Base-by-base conservation (phyloP, 2,329 filamentous ascomycete genomes). In the Aspergillus flavus region DNA sequence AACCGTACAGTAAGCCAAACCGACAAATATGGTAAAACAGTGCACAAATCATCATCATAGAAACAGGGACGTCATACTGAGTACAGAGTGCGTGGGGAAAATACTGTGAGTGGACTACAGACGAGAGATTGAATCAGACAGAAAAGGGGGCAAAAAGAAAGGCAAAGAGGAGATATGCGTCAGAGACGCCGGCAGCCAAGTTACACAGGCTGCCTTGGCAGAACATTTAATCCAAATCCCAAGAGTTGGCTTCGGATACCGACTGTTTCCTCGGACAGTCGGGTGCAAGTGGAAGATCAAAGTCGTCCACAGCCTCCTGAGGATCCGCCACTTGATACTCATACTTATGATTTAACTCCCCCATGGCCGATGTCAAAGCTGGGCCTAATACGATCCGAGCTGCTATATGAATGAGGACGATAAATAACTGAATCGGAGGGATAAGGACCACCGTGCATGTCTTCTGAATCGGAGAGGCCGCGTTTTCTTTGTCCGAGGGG, bases 361-460 rank as follows among this genome's bases (percentile, higher is more conserved):
- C 60, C 39, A 66, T 45, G 1, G 69, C 63, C 11, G 73, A 68
- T 36, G 66, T 71, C 36, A 69, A 30, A n/a, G 67, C 66, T 12
- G 75, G 73, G 14, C 70, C 74, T 46, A 76, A 69, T 6, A 89
- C 85, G 65, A 97, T 92, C 65, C 87, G 88, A 0, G 91, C 89
- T 0, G 93, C 92, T 61, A 97, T 92, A 61, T 88, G 88, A 5
- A 97, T 84, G 84, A 97, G 93, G 46, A 96, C 82, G 30, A 87
- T 84, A 41, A 96, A 86, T 2, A 96, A 84, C 70, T 94, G 88
- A 39, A 89, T 86, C 0, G 94, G 93, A n/a, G 93, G 93, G 0
- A 91, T 88, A 16, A 97, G 80, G 4, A 96, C 84, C 34, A 95
- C 84, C 58, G 91, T 88, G 66, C 87, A 89, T 0, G 93, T 93